Base-by-base conservation (phyloP, 192 early-diverging fungal species). In the Gryganskiella cystojenkinii region DNA sequence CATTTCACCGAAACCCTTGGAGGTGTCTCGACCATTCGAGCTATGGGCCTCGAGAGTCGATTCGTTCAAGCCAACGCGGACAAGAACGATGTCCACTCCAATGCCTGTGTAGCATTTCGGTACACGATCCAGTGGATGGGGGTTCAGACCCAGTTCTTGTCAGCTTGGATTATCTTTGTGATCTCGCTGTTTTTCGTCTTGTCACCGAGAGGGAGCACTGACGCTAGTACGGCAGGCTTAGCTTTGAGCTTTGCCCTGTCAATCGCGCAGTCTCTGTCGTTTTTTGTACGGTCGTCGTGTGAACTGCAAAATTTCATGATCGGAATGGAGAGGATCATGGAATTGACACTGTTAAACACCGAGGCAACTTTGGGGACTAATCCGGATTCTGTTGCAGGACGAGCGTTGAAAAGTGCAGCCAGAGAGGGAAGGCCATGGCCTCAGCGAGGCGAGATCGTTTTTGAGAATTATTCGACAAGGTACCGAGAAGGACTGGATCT, bases 281-380 rank as follows among this genome's bases (percentile, higher is more conserved):
- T 90, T 92, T 88, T 92, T 71, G 88, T 96, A 19, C 86, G 94
- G 13, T 87, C 90, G 37, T 92, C 87, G 42, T 93, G 93, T 56
- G 94, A 96, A 67, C 88, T 96, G 58, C 66, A 70, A 24, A 54
- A 45, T 15, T 43, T 62, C 24, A 22, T 70, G 24, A 67, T 75
- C 31, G 33, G 51, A n/a, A 57, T 61, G 11, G 80, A 81, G 28
- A 28, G 80, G n/a, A 67, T 81, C 6, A 34, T 69, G 28, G 65
- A 81, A 58, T 67, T 58, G 0, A 44, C 60, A 17, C 59, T 76
- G 20, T 30, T 83, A 19, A 66, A 64, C 14, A 70, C 71, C 2
- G 80, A 81, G 49, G 76, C 76, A 34, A 40, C 76, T 3, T 9
- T 60, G 2, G 10, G 13, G 33, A 68, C 64, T 10, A 15, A 28